phyloP scores from a whole-genome alignment of 2,329 filamentous ascomycete species.

The Clonostachys solani region DNA sequence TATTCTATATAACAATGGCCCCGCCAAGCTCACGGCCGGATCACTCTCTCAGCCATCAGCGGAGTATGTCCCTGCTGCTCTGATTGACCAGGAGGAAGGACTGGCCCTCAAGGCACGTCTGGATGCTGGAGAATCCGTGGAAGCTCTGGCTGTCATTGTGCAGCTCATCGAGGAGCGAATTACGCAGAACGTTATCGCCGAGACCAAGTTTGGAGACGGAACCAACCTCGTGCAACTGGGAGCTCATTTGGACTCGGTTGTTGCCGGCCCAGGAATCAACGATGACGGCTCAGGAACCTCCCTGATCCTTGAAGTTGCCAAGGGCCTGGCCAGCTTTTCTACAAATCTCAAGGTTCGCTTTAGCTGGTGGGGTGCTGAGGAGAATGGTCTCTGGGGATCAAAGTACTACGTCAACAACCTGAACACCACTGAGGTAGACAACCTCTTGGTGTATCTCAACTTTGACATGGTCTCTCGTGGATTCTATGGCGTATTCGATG shows the following conservation, averaged over 20 bases:
- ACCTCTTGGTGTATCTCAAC: constrained; percentile 31
- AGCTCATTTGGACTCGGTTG: constrained; percentile 36
- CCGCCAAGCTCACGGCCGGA: constrained; percentile 20
- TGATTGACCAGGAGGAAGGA: constrained; percentile 22
- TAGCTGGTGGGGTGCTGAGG: constrained; percentile 40
- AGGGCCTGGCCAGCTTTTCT: constrained; percentile 25
- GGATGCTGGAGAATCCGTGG: constrained; percentile 21
- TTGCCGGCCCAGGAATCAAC: constrained; percentile 38
- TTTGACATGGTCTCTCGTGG: constrained; percentile 33
- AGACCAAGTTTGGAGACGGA: constrained; percentile 35
- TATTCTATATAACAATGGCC: constrained; percentile 20
- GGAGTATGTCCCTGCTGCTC: constrained; percentile 17
- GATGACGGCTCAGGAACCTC: constrained; percentile 38
- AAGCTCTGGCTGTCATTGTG: constrained; percentile 25
- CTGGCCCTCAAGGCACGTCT: constrained; percentile 19
- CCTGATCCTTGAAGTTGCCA: constrained; percentile 32
- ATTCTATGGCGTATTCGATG: constrained; percentile 27
- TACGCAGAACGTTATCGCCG: constrained; percentile 37
- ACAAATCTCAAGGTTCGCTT: constrained; percentile 33
- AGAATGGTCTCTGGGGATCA: constrained; percentile 30
- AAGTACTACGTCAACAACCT: constrained; percentile 30
- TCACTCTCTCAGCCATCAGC: constrained; percentile 16
- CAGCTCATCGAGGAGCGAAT: constrained; percentile 27
- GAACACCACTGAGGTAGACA: constrained; percentile 18
- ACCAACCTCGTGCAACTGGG: constrained; percentile 35